Percentiles rank a stretch among this genome's conserved stretches.
Evolutionary conservation across 805 yeast genomes (phyloP).

Genomic region (Candida fluviatilis): DNA sequence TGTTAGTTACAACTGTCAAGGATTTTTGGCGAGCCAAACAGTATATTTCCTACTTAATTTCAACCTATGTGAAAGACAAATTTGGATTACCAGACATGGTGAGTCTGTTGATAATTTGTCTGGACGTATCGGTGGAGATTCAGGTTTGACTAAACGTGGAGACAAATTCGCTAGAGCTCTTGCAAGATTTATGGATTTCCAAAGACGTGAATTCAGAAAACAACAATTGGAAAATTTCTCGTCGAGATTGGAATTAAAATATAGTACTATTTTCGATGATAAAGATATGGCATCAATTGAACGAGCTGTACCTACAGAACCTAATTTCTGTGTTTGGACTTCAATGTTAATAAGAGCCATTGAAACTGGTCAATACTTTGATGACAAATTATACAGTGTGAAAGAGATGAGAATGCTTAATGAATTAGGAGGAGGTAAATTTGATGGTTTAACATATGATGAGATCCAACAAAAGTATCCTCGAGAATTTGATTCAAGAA

Average conservation of each 20-base stretch:
- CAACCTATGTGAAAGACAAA: constrained; percentile 83
- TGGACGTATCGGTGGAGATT: constrained; percentile 92
- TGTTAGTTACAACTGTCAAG: constrained; percentile 84
- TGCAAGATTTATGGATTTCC: constrained; percentile 66
- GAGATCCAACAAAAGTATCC: constrained; percentile 75
- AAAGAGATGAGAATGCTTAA: constrained; percentile 92
- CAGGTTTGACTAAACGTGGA: constrained; percentile 77
- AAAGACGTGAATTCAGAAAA: constrained; percentile 64
- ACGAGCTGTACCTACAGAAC: constrained; percentile 46
- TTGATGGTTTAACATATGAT: constrained; percentile 89
- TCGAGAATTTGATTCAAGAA: constrained; percentile 71
- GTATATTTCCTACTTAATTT: constrained; percentile 85
- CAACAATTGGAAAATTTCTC: constrained; percentile 55
- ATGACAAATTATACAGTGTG: constrained; percentile 68
- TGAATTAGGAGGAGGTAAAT: constrained; percentile 89
- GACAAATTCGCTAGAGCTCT: constrained; percentile 67
- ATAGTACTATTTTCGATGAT: constrained; percentile 26
- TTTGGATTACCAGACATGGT: constrained; percentile 95
- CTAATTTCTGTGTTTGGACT: constrained; percentile 87
- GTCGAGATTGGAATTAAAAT: constrained; percentile 41
- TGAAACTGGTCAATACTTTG: constrained; percentile 73
- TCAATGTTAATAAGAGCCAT: constrained; percentile 78
- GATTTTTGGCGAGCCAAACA: constrained; percentile 87
- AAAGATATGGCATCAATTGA: constrained; percentile 15
- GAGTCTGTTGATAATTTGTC: constrained; percentile 80